These are phyloP conservation scores for Xylaria palmicola DNA, from an alignment of 495 filamentous ascomycete genomes.

Conservation along the genomic window DNA sequence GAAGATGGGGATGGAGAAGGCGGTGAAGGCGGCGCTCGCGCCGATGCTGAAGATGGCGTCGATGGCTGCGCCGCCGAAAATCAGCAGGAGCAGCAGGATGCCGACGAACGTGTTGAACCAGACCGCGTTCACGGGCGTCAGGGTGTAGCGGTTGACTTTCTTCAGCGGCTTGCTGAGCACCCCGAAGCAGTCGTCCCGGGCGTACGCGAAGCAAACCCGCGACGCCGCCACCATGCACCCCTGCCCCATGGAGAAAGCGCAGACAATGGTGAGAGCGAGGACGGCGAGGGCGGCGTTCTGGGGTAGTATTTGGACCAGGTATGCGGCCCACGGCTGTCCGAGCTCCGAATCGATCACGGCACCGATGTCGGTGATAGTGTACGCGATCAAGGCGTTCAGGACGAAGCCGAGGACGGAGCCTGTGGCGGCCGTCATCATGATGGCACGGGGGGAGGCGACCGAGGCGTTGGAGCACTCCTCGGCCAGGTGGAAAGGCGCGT, in stretches of 20 bases:
- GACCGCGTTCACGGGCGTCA: conserved; percentile 77
- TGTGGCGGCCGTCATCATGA: conserved; percentile 66
- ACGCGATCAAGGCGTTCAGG: conserved; percentile 76
- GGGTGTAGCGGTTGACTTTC: conserved; percentile 62
- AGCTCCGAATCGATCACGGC: conserved; percentile 61
- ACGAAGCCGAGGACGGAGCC: conserved; percentile 74
- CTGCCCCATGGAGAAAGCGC: conserved; percentile 79
- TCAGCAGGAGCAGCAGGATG: conserved; percentile 62
- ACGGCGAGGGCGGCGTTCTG: conserved; percentile 65
- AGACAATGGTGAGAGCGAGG: conserved; percentile 69
- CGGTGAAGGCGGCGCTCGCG: conserved; percentile 70
- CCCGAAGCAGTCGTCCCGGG: conserved; percentile 75
- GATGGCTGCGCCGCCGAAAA: conserved; percentile 68
- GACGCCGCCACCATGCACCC: conserved; percentile 81
- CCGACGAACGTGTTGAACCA: conserved; percentile 70
- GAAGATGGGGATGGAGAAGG: conserved; percentile 73
- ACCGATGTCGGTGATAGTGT: conserved; percentile 69
- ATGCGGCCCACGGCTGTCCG: conserved; percentile 76
- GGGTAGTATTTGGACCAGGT: conserved; percentile 68
- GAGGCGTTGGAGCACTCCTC: conserved; percentile 80
- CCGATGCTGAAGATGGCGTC: conserved; percentile 77
- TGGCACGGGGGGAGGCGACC: conserved; percentile 73
- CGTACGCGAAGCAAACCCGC: conserved; percentile 77
- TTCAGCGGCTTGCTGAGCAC: conserved; percentile 60
- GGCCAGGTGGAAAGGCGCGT: conserved; percentile 72